Conservation (phyloP, 768 basidiomycete genomes). For the Crepidotus variabilis region DNA sequence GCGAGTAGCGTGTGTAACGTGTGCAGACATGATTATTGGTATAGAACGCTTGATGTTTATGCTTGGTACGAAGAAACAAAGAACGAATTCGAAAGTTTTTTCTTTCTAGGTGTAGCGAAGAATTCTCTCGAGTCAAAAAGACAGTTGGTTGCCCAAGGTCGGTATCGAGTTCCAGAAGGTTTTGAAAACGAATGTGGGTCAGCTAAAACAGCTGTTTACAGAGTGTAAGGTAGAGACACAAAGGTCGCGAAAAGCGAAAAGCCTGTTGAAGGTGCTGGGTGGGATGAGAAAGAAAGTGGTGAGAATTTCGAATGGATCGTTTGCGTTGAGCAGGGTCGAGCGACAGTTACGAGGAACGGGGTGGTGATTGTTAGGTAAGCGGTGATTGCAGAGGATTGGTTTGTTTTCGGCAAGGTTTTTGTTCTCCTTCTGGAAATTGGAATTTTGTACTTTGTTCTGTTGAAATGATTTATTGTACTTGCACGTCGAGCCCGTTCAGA, state of each 20-base stretch:
- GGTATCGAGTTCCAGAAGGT: too few species aligned
- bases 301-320: background rate
- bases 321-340: background rate
- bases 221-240: background rate
- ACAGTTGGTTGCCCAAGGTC: too few species aligned
- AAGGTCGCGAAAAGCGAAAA: background rate
- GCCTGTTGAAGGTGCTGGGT: background rate
- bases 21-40: background rate
- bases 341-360: background rate
- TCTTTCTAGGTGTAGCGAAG: too few species aligned
- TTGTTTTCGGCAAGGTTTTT: too few species aligned
- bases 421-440: too few species aligned
- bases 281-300: background rate
- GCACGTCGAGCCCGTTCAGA: too few species aligned
- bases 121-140: constrained; percentile 1
- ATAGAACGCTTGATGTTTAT: background rate
- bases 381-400: background rate
- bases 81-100: background rate
- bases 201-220: background rate
- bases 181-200: constrained; percentile 1
- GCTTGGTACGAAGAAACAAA: background rate
- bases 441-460: too few species aligned
- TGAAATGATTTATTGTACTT: too few species aligned
- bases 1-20: background rate
- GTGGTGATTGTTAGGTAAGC: background rate